A percentile compares a stretch with the other conserved stretches of the same genome.
Evolutionary conservation across 2,329 filamentous ascomycete species (phyloP).

Genomic region (Alternaria longipes): DNA sequence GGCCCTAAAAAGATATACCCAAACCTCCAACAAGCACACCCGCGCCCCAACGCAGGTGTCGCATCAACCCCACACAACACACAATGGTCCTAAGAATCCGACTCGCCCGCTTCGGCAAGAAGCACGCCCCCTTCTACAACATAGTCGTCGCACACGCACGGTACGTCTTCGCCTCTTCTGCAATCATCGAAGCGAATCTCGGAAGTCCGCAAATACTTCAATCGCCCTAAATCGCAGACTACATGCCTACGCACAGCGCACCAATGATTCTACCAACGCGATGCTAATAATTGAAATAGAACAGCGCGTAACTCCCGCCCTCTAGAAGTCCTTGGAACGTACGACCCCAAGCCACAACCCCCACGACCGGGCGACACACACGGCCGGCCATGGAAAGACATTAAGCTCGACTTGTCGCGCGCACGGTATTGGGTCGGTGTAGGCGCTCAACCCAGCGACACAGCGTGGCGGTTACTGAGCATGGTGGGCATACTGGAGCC

Average conservation of each 20-base stretch:
- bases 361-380: slow-evolving; percentile 61
- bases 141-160: slow-evolving; percentile 94
- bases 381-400: slow-evolving; percentile 82
- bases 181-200: neutral
- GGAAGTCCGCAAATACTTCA: slow-evolving; percentile 8
- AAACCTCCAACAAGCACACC: slow-evolving; percentile 10
- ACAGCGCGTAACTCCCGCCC: slow-evolving; percentile 88
- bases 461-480: slow-evolving; percentile 83
- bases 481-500: slow-evolving; percentile 66
- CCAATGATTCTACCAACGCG: neutral
- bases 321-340: slow-evolving; percentile 85
- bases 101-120: slow-evolving; percentile 90
- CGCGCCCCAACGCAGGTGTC: neutral
- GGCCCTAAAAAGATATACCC: slow-evolving; percentile 24
- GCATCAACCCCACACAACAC: slow-evolving; percentile 2
- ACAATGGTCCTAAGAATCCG: slow-evolving; percentile 92
- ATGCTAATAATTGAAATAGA: slow-evolving; percentile 55
- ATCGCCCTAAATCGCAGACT: neutral
- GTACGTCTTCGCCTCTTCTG: slow-evolving; percentile 59
- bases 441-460: slow-evolving; percentile 91
- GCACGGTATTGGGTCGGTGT: slow-evolving; percentile 97
- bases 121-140: slow-evolving; percentile 93
- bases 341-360: slow-evolving; percentile 67
- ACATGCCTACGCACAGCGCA: neutral
- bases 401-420: slow-evolving; percentile 81